Evolutionary conservation across 2,329 filamentous ascomycete genomes (phyloP).

Genomic region (Colletotrichum karsti): DNA sequence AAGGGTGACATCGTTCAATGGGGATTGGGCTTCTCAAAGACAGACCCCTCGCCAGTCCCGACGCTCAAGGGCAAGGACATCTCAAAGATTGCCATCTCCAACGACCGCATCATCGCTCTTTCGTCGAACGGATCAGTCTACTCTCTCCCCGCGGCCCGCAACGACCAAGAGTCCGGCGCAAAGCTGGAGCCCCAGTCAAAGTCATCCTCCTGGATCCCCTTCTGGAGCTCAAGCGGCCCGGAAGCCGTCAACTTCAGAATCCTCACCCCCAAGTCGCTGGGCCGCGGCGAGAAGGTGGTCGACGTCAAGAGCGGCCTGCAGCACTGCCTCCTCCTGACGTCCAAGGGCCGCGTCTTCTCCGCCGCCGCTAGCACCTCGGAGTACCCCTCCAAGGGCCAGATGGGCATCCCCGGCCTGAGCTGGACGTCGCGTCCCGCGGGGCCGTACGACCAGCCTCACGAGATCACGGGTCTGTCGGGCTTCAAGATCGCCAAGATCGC

Average conservation of each 20-base stretch:
- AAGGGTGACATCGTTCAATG: conserved; percentile 91
- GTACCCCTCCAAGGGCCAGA: conserved; percentile 85
- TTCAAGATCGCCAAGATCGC: conserved; percentile 80
- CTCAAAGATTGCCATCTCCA: conserved; percentile 77
- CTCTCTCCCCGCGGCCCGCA: conserved; percentile 79
- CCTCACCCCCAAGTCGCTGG: conserved; percentile 71
- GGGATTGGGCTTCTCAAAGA: conserved; percentile 79
- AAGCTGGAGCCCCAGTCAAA: conserved; percentile 66
- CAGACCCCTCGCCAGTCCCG: conserved; percentile 68
- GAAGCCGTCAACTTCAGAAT: conserved; percentile 73
- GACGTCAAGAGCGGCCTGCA: conserved; percentile 83
- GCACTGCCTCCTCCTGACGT: conserved; percentile 87
- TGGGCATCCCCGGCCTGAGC: conserved; percentile 84
- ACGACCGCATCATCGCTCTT: conserved; percentile 84
- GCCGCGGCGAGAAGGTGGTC: conserved; percentile 76
- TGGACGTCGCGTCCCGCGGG: conserved; percentile 82
- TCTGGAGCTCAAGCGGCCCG: conserved; percentile 62
- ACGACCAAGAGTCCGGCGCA: conserved; percentile 72
- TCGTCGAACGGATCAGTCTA: conserved; percentile 81
- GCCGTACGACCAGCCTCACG: conserved; percentile 83
- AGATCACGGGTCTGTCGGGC: conserved; percentile 75
- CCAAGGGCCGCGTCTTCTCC: conserved; percentile 85
- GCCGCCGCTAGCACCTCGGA: conserved; percentile 81
- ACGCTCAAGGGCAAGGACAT: conserved; percentile 87
- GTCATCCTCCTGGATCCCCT: conserved; percentile 74